Base-by-base conservation (phyloP, 495 filamentous ascomycete genomes). In the Hypoxylon cercidicola region DNA sequence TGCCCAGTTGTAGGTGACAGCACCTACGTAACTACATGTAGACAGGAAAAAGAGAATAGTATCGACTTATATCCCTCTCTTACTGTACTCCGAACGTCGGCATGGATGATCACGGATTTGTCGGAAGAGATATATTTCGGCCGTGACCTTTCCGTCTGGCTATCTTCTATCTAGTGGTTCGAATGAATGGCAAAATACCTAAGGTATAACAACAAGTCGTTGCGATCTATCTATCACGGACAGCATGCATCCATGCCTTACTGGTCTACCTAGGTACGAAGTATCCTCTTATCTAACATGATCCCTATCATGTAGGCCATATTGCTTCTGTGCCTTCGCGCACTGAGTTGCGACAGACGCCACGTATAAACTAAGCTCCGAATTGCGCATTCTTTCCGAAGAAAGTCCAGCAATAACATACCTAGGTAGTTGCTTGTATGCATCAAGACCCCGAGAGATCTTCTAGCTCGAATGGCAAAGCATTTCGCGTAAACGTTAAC, bases 41-140 rank as follows among this genome's bases (percentile, higher is more conserved):
- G n/a, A n/a, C n/a, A n/a, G n/a, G n/a, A n/a, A n/a, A n/a, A 28
- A 28, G 25, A 28, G 7, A 28, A 28, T 28, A 28, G 39, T 16
- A 41, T 41, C 39, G 16, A 3, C n/a, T 55, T 50, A 62, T 54
- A 37, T n/a, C n/a, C 28, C 44, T 30, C 32, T 32, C 44, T 68
- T 73, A 69, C 68, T 68, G 64, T 65, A 65, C 28, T 48, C 21
- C 32, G 35, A 44, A 55, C 15, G 28, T 51, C 8, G 54, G 46
- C 39, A 25, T n/a, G 15, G 41, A 39, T 9, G 25, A 51, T 59
- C 35, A 13, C 35, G 44, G 62, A 32, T 60, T 20, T 13, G 50
- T 44, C 55, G 44, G 55, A 30, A n/a, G 39, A 41, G 43, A 54
- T 34, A 55, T 53, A 64, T 21, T 43, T 25, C 61, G 46, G 60